Base-by-base conservation (phyloP, 2,329 filamentous ascomycete species). In the Exophiala oligosperma region DNA sequence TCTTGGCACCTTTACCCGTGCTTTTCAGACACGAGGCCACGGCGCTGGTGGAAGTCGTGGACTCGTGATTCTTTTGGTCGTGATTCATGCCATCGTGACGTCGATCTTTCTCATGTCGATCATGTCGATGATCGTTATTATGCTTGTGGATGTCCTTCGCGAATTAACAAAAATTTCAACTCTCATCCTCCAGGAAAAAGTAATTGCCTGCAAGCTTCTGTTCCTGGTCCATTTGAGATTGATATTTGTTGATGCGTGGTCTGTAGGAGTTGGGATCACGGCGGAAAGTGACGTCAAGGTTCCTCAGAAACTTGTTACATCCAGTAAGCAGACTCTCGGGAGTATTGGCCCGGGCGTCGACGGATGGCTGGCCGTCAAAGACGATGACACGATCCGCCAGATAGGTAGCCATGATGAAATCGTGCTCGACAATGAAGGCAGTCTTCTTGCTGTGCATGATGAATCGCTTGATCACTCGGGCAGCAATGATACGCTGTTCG, bases 381-480 rank as follows among this genome's bases (percentile, higher is more conserved):
- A 99, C 94, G 71, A 99, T 99, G 75, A 99, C 94, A 67, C 94
- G 90, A 72, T 99, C 95, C 47, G 94, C 86, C 48, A 89, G 81
- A 71, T 89, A 89, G 44, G 86, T 89, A 41, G 86, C 85, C 92
- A 97, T 97, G 80, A 97, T 96, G 81, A 99, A 97, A 84, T 99
- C 94, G 89, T 99, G 94, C 86, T 99, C 94, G 74, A 99, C 93
- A 67, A 99, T 87, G 75, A 99, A 99, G 51, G 94, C 94, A 0
- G 94, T 99, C 86, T 97, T 97, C 87, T 97, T 97, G 70, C 92
- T 88, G 81, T 99, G 93, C 94, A 99, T 99, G 77, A 99, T 99
- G 84, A 96, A 99, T 67, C 94, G 89, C 84, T 99, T 99, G 81
- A 99, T 99, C 73, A 99, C 95, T 72, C 92, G 89, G 47, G 93